Evolutionary conservation across 1,139 yeast species (phyloP).

Genomic region (Spencermartinsiella ligniputridi): DNA sequence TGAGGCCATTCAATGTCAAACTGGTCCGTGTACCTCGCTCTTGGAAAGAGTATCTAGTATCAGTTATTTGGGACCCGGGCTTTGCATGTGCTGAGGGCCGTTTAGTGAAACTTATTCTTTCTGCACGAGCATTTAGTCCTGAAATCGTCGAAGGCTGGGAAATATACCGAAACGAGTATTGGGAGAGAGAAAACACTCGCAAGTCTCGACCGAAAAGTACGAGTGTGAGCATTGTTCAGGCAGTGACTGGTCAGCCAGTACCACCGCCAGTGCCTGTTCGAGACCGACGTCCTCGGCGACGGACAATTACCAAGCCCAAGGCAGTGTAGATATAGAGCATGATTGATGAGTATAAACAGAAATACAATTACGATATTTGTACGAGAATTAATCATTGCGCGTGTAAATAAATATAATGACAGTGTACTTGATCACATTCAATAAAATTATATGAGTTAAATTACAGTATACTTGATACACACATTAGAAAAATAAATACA

Average conservation of each 20-base stretch:
- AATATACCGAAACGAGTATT: constrained; percentile 83
- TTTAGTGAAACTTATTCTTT: constrained; percentile 63
- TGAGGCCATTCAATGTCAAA: constrained; percentile 75
- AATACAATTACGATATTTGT: no score
- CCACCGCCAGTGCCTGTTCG: not conserved
- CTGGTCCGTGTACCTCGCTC: constrained; percentile 66
- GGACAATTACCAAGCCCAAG: not conserved
- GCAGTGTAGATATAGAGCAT: not conserved
- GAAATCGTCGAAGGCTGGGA: constrained; percentile 96
- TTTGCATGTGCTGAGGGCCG: constrained; percentile 25
- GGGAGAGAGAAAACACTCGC: constrained; percentile 59
- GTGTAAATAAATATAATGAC: no score
- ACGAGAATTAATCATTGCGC: no score
- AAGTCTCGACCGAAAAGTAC: constrained; percentile 1
- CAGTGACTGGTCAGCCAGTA: not conserved
- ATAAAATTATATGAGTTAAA: no score
- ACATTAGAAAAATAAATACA: no score
- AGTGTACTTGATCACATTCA: no score
- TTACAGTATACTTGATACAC: no score
- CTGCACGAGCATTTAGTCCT: constrained; percentile 75
- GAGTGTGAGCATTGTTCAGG: not conserved
- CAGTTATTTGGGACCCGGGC: constrained; percentile 25
- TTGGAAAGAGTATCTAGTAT: constrained; percentile 41
- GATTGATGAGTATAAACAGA: no score
- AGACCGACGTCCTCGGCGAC: not conserved